Evolutionary conservation across 129 eudicot species (phyloP), one percentile per base, ranked within the genome.

Genomic region (Logfia minima): DNA sequence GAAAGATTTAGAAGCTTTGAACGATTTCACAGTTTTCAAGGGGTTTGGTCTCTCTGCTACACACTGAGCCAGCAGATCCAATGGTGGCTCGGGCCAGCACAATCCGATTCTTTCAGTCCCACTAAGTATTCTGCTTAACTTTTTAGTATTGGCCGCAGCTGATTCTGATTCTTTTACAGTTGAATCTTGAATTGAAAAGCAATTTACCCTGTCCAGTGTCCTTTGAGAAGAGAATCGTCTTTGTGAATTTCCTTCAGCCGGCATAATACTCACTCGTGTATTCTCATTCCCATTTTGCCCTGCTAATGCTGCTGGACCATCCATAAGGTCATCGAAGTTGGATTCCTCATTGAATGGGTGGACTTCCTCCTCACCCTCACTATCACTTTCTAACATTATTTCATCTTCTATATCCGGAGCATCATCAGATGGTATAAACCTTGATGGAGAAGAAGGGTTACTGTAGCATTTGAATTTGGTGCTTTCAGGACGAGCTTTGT

Each of bases 41-140:
- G 90, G 75, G 66, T 59, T 77, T 6, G 89, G 86, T 79, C 89
- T 91, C 52, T 94, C 93, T 28, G 77, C 29, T 60, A 86, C 90
- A 66, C 70, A 88, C 82, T 87, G 88, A 34, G 93, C 82, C 67
- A 91, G 70, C 72, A 94, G 88, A 88, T 94, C 77, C 55, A 89
- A 59, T 29, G 97, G 97, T 66, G 90, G 93, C 83, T 91, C 97
- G 24, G 97, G 99, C 99, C 99, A 94, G 83, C 90, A 77, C 63
- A 94, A 79, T 52, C 97, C 93, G 19, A 87, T 87, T 76, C 90
- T 83, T 81, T 91, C 99, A 2, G 93, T 89, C 83, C 90, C 96
- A 75, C 96, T 91, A 17, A 91, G 78, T 16, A 86, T 79, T 85
- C 83, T 87, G 19, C 78, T 74, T 59, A 89, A 76, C 80, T 79